Evolutionary conservation across 768 basidiomycete species (phyloP).

Genomic region (Lyophyllum decastes): DNA sequence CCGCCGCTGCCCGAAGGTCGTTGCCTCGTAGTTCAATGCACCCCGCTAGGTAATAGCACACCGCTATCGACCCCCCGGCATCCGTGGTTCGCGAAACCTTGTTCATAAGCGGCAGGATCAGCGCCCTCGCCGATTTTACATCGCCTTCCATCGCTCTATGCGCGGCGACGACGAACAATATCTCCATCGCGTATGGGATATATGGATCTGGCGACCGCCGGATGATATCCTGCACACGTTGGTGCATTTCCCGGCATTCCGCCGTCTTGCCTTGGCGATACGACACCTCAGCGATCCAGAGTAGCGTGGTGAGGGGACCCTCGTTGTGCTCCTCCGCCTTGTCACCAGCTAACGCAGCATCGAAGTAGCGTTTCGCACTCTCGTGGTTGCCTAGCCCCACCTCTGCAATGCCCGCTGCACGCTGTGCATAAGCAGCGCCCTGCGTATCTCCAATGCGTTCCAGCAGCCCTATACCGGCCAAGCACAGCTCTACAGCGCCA

Average conservation of each 20-base stretch:
- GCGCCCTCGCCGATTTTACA: background rate
- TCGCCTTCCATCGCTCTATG: constrained; percentile 4
- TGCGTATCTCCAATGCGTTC: background rate
- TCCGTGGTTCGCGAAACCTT: background rate
- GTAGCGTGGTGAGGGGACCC: background rate
- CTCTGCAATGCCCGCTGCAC: too few relatives aligned
- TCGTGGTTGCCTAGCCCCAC: background rate
- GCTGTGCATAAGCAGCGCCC: background rate
- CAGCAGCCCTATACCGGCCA: background rate
- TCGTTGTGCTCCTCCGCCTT: background rate
- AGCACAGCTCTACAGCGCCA: background rate
- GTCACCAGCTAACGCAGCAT: background rate
- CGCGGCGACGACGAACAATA: background rate
- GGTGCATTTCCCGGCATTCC: constrained; percentile 1
- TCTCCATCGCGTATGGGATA: background rate
- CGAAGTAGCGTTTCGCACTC: background rate
- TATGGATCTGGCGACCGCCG: background rate
- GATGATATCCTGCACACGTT: background rate
- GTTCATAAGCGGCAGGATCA: background rate
- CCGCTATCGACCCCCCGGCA: background rate
- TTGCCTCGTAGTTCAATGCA: constrained; percentile 2
- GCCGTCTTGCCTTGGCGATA: background rate
- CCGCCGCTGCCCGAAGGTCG: background rate
- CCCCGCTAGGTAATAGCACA: background rate
- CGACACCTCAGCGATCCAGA: constrained; percentile 5